Base-by-base conservation (phyloP, 306 rosid genomes). In the Fragaria iinumae region DNA sequence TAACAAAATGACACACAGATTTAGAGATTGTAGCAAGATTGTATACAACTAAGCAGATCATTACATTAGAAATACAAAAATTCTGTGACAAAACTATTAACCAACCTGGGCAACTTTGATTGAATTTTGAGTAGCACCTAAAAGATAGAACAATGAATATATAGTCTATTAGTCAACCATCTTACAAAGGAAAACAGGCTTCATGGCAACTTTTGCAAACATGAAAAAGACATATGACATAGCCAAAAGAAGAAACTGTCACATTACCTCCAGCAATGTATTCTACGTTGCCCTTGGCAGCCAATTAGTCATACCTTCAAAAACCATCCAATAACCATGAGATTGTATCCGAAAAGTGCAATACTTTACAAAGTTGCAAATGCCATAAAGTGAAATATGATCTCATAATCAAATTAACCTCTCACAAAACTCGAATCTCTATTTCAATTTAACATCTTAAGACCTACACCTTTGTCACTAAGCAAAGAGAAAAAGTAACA, bases 81-180 rank as follows among this genome's bases (percentile, higher is more conserved):
- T 41, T 57, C 29, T 29, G 39, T 43, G 20, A 27, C 2, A 60
- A 21, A 21, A 36, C 67, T 53, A 6, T 66, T 38, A 83, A 68
- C 81, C 73, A 80, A 95, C 98, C 92, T 92, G 97, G 49, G 98
- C 97, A 84, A 95, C 93, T 90, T 43, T 89, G 70, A 95, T 92
- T 52, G 97, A 89, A 84, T 95, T 95, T 66, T 90, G 98, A 73
- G 97, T 92, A 55, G 98, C 96, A 69, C 98, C 98, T 94, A 79
- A 4, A 59, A 79, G 71, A 76, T 71, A 29, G 38, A 57, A 72
- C 27, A 71, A 66, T 45, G 11, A 62, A 38, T 47, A 67, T 39
- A 59, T 1, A 38, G 47, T 69, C 23, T 4, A 57, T 17, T 67
- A 71, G 41, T 57, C 39, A 57, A n/a, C 7, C 48, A 34, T 23